Conservation (phyloP, 2,329 filamentous ascomycete genomes). For the Coniochaeta pulveracea region DNA sequence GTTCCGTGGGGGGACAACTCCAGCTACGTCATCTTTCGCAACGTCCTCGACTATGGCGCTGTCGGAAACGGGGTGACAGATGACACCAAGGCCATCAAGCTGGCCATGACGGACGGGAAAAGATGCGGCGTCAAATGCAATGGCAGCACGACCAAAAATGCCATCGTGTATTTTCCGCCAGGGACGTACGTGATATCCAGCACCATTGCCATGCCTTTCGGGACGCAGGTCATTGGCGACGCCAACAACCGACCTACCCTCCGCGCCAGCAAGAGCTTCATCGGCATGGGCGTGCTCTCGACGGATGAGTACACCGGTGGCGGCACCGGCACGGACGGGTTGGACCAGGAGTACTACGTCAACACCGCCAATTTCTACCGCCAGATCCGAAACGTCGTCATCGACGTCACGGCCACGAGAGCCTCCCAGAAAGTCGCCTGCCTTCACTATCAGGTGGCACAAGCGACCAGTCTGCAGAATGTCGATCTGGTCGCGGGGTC, state of each 20-base stretch:
- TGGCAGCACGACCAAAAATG: slow-evolving; percentile 7
- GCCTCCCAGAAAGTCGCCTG: background rate
- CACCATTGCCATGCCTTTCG: slow-evolving; percentile 6
- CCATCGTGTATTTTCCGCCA: slow-evolving; percentile 11
- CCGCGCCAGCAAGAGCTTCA: background rate
- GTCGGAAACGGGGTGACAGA: slow-evolving; percentile 2
- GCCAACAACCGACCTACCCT: background rate
- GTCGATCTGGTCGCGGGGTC: slow-evolving; percentile 45
- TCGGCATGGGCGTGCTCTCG: slow-evolving; percentile 3
- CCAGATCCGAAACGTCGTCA: slow-evolving; percentile 3
- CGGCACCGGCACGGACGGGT: background rate
- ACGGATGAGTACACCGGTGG: slow-evolving; percentile 23
- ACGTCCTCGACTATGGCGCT: slow-evolving; percentile 3
- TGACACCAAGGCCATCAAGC: slow-evolving; percentile 1
- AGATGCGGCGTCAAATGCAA: slow-evolving; percentile 7
- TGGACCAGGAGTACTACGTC: background rate
- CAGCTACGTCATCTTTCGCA: slow-evolving; percentile 1
- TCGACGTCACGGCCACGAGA: background rate
- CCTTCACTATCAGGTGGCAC: slow-evolving; percentile 10
- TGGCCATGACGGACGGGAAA: slow-evolving; percentile 7
- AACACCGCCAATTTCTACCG: slow-evolving; percentile 3
- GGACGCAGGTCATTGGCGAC: slow-evolving; percentile 6
- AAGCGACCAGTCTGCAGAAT: slow-evolving; percentile 36
- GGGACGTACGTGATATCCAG: slow-evolving; percentile 9
- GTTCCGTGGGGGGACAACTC: slow-evolving; percentile 14